Percentiles rank a stretch among this genome's conserved stretches.
phyloP scores from a whole-genome alignment of 2,329 filamentous ascomycete genomes.

The Pestalotiopsis sp. region DNA sequence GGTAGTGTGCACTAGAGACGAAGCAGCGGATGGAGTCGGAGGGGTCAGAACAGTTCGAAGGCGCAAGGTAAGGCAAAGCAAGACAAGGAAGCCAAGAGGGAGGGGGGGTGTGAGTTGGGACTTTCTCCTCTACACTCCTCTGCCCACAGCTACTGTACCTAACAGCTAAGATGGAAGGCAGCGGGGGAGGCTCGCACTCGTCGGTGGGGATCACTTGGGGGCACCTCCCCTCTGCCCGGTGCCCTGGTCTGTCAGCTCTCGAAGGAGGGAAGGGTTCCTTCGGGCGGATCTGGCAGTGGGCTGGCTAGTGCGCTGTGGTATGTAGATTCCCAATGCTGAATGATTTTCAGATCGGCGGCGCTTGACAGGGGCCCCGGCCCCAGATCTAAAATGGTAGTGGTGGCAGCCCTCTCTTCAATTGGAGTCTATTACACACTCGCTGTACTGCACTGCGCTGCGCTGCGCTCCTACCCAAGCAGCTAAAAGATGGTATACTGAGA shows the following conservation, averaged over 20 bases:
- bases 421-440: neutral
- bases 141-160: no score
- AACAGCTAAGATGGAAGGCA: no score
- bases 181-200: no score
- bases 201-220: neutral
- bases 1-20: no score
- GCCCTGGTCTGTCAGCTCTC: neutral
- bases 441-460: neutral
- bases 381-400: neutral
- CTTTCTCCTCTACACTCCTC: no score
- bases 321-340: neutral
- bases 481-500: neutral
- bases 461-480: neutral
- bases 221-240: neutral
- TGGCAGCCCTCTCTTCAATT: neutral
- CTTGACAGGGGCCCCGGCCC: neutral
- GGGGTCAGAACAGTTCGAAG: no score
- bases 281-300: neutral
- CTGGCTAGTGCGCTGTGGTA: neutral
- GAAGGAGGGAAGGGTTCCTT: neutral
- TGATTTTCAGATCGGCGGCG: slow-evolving; percentile 2
- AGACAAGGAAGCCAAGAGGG: no score
- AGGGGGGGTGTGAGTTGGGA: no score
- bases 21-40: no score
- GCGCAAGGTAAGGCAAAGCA: no score